Evolutionary conservation across 257 asterid species (phyloP).

Genomic region (Capsicum baccatum): DNA sequence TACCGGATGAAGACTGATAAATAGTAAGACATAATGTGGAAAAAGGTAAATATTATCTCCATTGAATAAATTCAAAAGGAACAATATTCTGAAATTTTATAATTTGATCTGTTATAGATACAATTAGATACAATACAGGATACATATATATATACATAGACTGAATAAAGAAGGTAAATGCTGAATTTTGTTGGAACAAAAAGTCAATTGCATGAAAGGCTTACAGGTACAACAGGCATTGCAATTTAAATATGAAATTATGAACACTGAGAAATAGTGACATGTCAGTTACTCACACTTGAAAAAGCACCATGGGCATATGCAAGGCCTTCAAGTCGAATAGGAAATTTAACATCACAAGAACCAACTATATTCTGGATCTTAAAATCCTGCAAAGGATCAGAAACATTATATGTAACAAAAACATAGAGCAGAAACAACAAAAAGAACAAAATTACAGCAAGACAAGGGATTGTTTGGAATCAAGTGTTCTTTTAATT

Average conservation of each 20-base stretch:
- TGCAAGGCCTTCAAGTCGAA: slow-evolving; percentile 80
- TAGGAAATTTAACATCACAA: slow-evolving; percentile 76
- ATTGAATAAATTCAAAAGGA: background rate
- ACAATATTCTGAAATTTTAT: background rate
- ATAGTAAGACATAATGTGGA: background rate
- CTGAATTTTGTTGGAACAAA: background rate
- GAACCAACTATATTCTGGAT: slow-evolving; percentile 84
- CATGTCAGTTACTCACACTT: slow-evolving; percentile 52
- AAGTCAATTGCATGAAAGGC: slow-evolving; percentile 4
- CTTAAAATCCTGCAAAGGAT: slow-evolving; percentile 64
- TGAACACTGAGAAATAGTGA: background rate
- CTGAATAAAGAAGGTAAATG: slow-evolving; percentile 17
- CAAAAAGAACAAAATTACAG: slow-evolving; percentile 4
- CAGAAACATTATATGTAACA: background rate
- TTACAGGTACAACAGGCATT: background rate
- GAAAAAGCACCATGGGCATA: slow-evolving; percentile 83
- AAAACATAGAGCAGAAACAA: slow-evolving; percentile 1
- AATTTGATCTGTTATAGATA: background rate
- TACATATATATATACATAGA: background rate
- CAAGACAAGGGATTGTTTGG: background rate
- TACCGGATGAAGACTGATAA: background rate
- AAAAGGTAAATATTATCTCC: background rate
- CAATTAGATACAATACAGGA: background rate
- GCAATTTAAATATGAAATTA: background rate
- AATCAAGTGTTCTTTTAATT: background rate